A percentile compares a stretch with the other conserved stretches of the same genome.
phyloP scores from a whole-genome alignment of 257 asterid species.

The Solanum tarijense region DNA sequence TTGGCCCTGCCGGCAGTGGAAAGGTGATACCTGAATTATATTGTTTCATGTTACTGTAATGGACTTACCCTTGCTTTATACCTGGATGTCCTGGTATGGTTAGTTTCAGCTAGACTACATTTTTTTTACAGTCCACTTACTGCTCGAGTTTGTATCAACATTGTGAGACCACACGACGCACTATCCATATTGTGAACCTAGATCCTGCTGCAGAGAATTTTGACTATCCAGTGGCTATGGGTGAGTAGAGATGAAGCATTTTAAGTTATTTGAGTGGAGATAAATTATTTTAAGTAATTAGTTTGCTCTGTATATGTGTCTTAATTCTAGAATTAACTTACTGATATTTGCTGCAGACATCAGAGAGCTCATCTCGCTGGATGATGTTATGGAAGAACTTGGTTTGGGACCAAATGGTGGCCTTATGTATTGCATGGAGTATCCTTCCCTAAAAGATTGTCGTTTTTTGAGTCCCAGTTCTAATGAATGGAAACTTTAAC shows the following conservation, averaged over 20 bases:
- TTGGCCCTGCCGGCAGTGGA: conserved; percentile 99
- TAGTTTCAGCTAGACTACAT: neutral
- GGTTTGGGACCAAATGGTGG: conserved; percentile 96
- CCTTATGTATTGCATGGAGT: conserved; percentile 98
- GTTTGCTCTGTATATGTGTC: neutral
- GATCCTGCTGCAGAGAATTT: conserved; percentile 98
- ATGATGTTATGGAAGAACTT: conserved; percentile 94
- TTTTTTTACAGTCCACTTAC: conserved; percentile 70
- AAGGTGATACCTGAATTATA: conserved; percentile 42
- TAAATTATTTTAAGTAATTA: neutral
- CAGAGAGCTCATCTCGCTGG: conserved; percentile 75
- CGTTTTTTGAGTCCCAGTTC: neutral
- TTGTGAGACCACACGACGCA: conserved; percentile 68
- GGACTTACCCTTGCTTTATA: neutral
- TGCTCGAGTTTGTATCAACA: conserved; percentile 80
- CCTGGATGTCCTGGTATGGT: neutral
- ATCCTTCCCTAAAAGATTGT: conserved; percentile 34
- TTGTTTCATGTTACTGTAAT: neutral
- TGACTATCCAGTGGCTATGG: conserved; percentile 94
- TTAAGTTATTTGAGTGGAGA: conserved; percentile 2
- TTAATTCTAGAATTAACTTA: neutral
- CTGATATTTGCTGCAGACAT: conserved; percentile 44
- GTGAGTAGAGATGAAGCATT: conserved; percentile 24
- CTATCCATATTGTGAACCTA: conserved; percentile 74
- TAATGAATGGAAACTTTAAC: neutral